phyloP scores from a whole-genome alignment of 2,329 filamentous ascomycete species.

The Scedosporium dehoogii region DNA sequence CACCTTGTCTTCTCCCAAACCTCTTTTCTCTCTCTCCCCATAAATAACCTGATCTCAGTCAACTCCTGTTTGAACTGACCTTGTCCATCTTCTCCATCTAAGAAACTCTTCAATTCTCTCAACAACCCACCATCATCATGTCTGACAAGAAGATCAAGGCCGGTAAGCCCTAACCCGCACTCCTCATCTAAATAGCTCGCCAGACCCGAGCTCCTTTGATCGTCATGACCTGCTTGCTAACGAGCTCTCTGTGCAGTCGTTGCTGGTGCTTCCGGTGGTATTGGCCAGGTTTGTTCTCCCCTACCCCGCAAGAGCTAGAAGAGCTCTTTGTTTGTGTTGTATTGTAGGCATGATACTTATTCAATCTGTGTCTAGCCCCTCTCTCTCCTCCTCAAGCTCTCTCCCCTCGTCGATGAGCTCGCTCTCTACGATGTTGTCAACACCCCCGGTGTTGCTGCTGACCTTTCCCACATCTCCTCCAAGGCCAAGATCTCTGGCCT shows the following conservation, averaged over 20 bases:
- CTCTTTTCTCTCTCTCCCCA: slow-evolving; percentile 4
- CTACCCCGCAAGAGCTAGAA: neutral
- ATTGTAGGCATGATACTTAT: neutral
- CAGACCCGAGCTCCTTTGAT: neutral
- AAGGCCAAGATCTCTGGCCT: slow-evolving; percentile 79
- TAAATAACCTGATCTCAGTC: slow-evolving; percentile 4
- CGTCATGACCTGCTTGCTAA: neutral
- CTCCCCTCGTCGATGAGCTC: slow-evolving; percentile 80
- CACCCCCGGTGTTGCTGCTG: slow-evolving; percentile 89
- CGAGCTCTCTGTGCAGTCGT: slow-evolving; percentile 47
- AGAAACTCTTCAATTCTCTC: slow-evolving; percentile 1
- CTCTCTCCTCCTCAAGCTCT: slow-evolving; percentile 90
- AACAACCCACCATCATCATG: slow-evolving; percentile 2
- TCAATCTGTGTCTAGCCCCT: slow-evolving; percentile 54
- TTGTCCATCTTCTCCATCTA: neutral
- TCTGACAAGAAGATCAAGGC: slow-evolving; percentile 47
- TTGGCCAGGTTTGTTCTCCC: slow-evolving; percentile 66
- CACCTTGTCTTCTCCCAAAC: slow-evolving; percentile 6
- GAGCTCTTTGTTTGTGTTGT: neutral
- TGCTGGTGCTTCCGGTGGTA: slow-evolving; percentile 94
- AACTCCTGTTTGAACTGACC: neutral
- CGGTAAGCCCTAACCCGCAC: slow-evolving; percentile 30
- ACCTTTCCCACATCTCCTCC: slow-evolving; percentile 95
- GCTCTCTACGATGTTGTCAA: slow-evolving; percentile 99
- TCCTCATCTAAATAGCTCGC: neutral